A percentile compares a stretch with the other conserved stretches of the same genome.
phyloP scores from a whole-genome alignment of 225 moss, liverwort and hornwort genomes.

The Pseudisothecium myosuroides region DNA sequence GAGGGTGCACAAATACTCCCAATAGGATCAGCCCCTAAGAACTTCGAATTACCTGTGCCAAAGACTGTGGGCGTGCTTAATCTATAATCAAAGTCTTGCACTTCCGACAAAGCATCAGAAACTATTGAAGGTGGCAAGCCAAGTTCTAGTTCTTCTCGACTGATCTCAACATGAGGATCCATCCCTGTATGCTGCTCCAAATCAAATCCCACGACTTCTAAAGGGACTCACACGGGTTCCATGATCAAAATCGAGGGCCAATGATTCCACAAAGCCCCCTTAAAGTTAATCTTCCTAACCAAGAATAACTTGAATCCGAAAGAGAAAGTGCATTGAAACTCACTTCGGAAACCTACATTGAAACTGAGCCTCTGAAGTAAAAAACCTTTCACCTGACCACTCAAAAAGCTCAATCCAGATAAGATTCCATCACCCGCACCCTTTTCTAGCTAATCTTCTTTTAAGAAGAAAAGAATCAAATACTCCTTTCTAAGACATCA shows the following conservation, averaged over 20 bases:
- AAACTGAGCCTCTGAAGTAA: neutral
- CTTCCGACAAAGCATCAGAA: neutral
- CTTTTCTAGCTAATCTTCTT: neutral
- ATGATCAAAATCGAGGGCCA: neutral
- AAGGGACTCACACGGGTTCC: neutral
- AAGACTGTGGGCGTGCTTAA: neutral
- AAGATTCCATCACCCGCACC: neutral
- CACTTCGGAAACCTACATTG: neutral
- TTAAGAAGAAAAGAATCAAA: neutral
- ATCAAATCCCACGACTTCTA: constrained; percentile 6
- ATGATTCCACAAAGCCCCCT: constrained; percentile 1
- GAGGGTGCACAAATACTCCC: constrained; percentile 2
- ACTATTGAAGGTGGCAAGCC: constrained; percentile 14
- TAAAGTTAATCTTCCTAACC: neutral
- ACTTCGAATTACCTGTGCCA: neutral
- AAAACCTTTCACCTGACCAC: neutral
- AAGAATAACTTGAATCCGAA: neutral
- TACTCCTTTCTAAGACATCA: neutral
- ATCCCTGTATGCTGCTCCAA: constrained; percentile 3
- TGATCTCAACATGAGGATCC: constrained; percentile 53
- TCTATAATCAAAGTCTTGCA: neutral
- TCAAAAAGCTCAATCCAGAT: neutral
- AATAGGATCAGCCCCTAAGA: neutral
- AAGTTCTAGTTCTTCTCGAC: constrained; percentile 48
- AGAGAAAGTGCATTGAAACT: neutral